Evolutionary conservation across 192 early-diverging fungal species (phyloP), one percentile per base, ranked within the genome.

Genomic region (Haplosporangium gracile): DNA sequence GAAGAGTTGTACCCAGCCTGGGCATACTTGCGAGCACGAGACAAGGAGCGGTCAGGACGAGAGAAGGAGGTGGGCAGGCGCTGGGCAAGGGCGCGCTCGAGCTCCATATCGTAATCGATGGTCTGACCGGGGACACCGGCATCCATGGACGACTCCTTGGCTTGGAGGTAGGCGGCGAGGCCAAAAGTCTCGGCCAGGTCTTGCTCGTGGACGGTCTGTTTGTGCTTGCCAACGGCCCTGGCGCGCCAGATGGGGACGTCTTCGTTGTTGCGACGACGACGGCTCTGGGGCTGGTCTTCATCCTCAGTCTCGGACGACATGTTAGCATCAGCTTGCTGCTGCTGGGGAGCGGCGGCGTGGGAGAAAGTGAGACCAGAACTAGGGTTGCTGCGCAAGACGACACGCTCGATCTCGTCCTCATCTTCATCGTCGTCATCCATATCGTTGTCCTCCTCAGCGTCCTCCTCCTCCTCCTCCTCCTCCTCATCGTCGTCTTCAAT

Each of bases 21-120:
- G 20, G 83, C 83, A 51, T 85, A 85, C 70, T 85, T 85, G 78
- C 78, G 83, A 13, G 83, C 83, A 15, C 83, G 83, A 43, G 83
- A 77, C 34, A 76, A 43, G 3, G 83, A 85, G 15, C 83, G 78
- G 63, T 85, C 83, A 5, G 83, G 83, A 36, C 83, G 83, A 34
- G 83, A 77, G 65, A 85, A 85, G 38, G 78, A 85, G 3, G 83
- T 85, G 26, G 83, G 83, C 70, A 85, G 32, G n/a, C 83, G 83
- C 39, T 79, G 78, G 45, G 75, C 78, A 40, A 85, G 55, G 20
- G 83, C 83, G 29, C 78, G 83, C 63, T 85, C 83, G 34, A 85
- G 75, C 63, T 85, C 83, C 75, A 76, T 65, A 45, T 85, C 83
- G 53, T 85, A 85, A n/a, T 80, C 75, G 45, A 85, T 80, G 15